Percentiles rank a stretch among this genome's conserved stretches.
Evolutionary conservation across 768 basidiomycete genomes (phyloP).

Genomic region (Rhodosporidiobolus odoratus): DNA sequence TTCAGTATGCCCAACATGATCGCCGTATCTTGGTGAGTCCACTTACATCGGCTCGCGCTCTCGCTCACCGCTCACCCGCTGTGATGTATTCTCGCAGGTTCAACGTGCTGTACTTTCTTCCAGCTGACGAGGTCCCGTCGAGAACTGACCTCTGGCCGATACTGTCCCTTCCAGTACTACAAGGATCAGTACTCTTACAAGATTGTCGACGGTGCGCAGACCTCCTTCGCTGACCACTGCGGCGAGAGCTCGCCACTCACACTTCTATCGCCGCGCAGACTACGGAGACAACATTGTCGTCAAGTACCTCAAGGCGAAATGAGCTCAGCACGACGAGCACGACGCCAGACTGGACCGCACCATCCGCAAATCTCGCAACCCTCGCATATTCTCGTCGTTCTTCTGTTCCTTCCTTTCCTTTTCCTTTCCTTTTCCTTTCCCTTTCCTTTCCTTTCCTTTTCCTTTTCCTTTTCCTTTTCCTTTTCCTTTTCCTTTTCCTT

Average conservation of each 20-base stretch:
- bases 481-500: background rate
- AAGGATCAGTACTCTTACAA: background rate
- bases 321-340: background rate
- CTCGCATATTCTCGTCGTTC: no score
- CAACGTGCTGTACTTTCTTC: background rate
- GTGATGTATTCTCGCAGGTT: background rate
- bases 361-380: no score
- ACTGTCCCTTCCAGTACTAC: background rate
- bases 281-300: background rate
- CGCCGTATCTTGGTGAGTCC: conserved; percentile 25
- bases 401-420: no score
- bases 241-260: background rate
- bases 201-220: background rate
- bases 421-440: no score
- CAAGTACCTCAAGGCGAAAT: background rate
- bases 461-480: background rate
- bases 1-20: conserved; percentile 27
- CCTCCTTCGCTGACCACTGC: background rate
- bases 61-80: background rate
- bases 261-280: background rate
- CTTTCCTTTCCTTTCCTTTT: background rate
- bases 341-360: background rate
- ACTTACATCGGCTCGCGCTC: no score
- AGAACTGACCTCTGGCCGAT: background rate
- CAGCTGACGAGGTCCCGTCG: background rate